Percentiles rank a stretch among this genome's conserved stretches.
phyloP scores from a whole-genome alignment of 1,139 yeast genomes.

The Saccharomyces hybrid region DNA sequence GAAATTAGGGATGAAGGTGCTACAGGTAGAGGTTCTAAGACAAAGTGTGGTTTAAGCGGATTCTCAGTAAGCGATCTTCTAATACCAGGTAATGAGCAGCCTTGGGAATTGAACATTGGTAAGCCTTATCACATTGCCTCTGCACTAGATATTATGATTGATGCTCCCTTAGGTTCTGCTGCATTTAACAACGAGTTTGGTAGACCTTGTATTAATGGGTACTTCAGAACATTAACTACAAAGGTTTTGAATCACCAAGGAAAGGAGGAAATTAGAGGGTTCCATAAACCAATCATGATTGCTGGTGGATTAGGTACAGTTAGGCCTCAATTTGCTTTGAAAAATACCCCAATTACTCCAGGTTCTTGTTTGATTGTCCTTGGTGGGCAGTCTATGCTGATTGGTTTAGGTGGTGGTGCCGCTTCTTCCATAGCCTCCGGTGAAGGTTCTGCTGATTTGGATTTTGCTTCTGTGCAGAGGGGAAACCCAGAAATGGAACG shows the following conservation, averaged over 20 bases:
- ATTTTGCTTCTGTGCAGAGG: conserved; percentile 98
- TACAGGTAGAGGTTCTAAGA: conserved; percentile 94
- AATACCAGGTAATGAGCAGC: conserved; percentile 80
- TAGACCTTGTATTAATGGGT: conserved; percentile 94
- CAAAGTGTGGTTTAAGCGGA: conserved; percentile 95
- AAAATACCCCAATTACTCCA: conserved; percentile 81
- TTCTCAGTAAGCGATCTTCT: conserved; percentile 85
- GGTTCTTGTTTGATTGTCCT: conserved; percentile 88
- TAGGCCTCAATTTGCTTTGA: conserved; percentile 86
- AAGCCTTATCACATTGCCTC: conserved; percentile 92
- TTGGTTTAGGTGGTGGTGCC: conserved; percentile 99
- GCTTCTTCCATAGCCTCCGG: conserved; percentile 95
- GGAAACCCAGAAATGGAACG: conserved; percentile 99
- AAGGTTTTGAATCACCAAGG: conserved; percentile 56
- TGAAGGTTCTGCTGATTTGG: conserved; percentile 90
- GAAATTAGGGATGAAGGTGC: conserved; percentile 99
- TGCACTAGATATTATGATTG: conserved; percentile 87
- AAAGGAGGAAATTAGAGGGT: conserved; percentile 77
- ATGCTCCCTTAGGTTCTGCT: conserved; percentile 97
- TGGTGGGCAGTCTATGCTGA: conserved; percentile 98
- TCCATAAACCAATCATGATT: conserved; percentile 97
- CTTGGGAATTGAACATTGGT: conserved; percentile 88
- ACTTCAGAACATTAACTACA: conserved; percentile 91
- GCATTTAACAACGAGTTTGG: conserved; percentile 98
- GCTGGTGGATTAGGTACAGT: conserved; percentile 99